Evolutionary conservation across 1,284 basidiomycete genomes (phyloP).

Genomic region (Trichosporon sp.): DNA sequence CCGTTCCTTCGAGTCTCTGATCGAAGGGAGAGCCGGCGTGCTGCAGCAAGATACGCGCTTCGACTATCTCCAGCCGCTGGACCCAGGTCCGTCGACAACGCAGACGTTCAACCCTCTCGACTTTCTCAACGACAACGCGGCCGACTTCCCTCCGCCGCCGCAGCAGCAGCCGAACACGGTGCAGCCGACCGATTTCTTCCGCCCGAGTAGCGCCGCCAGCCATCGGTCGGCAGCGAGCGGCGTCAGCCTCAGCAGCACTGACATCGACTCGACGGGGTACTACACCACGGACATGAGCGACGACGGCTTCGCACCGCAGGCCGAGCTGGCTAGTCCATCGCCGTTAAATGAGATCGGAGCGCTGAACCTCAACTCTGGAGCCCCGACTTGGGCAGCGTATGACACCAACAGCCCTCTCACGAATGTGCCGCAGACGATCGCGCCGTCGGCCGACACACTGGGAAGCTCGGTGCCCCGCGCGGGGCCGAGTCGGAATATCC

Average conservation of each 20-base stretch:
- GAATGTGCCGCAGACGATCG: slow-evolving; percentile 11
- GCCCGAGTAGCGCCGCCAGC: slow-evolving; percentile 10
- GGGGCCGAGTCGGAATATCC: neutral
- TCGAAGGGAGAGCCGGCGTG: slow-evolving; percentile 13
- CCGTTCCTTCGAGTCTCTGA: slow-evolving; percentile 15
- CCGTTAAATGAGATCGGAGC: slow-evolving; percentile 11
- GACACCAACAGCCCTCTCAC: neutral
- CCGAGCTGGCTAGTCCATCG: slow-evolving; percentile 5
- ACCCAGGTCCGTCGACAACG: neutral
- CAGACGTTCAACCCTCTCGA: slow-evolving; percentile 15
- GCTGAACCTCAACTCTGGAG: slow-evolving; percentile 8
- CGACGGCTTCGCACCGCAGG: slow-evolving; percentile 1
- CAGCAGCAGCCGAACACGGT: neutral
- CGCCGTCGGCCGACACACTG: slow-evolving; percentile 9
- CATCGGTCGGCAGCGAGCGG: slow-evolving; percentile 8
- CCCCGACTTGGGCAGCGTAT: neutral
- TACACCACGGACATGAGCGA: slow-evolving; percentile 14
- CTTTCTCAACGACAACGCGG: slow-evolving; percentile 13
- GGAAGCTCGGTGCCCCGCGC: slow-evolving; percentile 4
- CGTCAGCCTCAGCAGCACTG: slow-evolving; percentile 12
- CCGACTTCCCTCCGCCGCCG: neutral
- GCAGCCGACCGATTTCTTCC: neutral
- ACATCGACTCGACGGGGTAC: slow-evolving; percentile 10
- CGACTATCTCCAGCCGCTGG: neutral
- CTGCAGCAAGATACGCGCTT: slow-evolving; percentile 13